Evolutionary conservation across 2,329 filamentous ascomycete genomes (phyloP).

Genomic region (Coniochaeta hoffmannii): DNA sequence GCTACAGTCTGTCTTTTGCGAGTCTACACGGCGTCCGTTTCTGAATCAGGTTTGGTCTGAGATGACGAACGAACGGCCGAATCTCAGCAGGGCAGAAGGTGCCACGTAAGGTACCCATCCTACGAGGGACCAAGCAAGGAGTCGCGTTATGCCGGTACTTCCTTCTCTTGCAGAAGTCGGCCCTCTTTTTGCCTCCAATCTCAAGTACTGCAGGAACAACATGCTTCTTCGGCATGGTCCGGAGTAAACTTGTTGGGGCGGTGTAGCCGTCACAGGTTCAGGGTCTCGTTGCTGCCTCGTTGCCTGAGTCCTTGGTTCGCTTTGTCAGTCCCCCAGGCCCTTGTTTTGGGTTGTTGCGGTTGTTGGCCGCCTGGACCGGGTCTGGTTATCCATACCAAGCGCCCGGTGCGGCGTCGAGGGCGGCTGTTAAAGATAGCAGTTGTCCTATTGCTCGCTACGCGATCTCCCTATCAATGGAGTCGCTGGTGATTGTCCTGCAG

Average conservation of each 20-base stretch:
- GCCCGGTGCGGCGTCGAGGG: not conserved
- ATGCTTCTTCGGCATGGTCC: not conserved
- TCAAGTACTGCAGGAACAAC: not conserved
- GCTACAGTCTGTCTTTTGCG: not conserved
- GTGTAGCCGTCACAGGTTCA: not conserved
- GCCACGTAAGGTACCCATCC: not conserved
- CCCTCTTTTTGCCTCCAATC: not conserved
- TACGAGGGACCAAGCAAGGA: not conserved
- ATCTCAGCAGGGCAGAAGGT: not conserved
- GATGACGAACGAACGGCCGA: conserved; percentile 3
- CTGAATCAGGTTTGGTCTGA: not conserved
- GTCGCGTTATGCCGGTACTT: not conserved
- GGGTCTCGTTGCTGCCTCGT: not conserved
- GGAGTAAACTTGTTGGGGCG: not conserved
- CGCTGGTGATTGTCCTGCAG: too few relatives aligned
- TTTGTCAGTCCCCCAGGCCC: not conserved
- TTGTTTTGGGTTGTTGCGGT: not conserved
- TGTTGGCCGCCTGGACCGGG: not conserved
- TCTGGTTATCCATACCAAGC: not conserved
- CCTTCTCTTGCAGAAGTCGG: not conserved
- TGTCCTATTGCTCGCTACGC: conserved; percentile 12
- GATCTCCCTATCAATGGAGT: conserved; percentile 4
- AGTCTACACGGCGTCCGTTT: not conserved
- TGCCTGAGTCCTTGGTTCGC: not conserved
- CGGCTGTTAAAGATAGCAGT: not conserved